Conservation (phyloP, 164 flowering plant genomes). For the Vitis riparia region DNA sequence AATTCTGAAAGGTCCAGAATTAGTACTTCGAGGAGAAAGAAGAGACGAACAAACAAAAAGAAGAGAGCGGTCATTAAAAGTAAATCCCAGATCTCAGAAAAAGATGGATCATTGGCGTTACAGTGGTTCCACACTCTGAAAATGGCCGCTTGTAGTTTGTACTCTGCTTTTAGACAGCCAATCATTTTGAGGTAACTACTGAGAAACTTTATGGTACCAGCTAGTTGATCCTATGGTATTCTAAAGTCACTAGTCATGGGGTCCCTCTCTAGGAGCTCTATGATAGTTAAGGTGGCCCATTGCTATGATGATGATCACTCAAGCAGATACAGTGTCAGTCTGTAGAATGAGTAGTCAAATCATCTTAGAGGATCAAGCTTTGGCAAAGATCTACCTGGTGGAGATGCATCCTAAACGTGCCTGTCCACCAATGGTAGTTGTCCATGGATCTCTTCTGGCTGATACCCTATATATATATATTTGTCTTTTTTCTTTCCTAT, state of each 20-base stretch:
- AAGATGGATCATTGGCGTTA: slow-evolving; percentile 28
- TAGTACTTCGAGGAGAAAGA: slow-evolving; percentile 53
- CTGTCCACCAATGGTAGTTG: neutral
- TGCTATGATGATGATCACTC: neutral
- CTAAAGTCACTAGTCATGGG: neutral
- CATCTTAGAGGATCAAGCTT: neutral
- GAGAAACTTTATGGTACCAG: neutral
- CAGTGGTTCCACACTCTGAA: slow-evolving; percentile 64
- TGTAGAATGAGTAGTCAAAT: neutral
- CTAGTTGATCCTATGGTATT: neutral
- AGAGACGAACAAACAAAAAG: slow-evolving; percentile 41
- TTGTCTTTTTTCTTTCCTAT: neutral
- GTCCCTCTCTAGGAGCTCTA: neutral
- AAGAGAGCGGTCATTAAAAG: slow-evolving; percentile 13
- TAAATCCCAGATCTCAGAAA: slow-evolving; percentile 26
- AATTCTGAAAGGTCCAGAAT: slow-evolving; percentile 23
- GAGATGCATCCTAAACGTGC: neutral
- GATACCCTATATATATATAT: neutral
- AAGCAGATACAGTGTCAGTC: neutral
- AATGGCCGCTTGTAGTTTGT: slow-evolving; percentile 58
- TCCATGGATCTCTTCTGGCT: neutral
- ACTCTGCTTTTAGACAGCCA: slow-evolving; percentile 73
- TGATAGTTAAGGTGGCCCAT: neutral
- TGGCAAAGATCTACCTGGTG: no score
- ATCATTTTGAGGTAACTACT: slow-evolving; percentile 67